Percentiles rank a stretch among this genome's conserved stretches.
phyloP scores from a whole-genome alignment of 139 green algal species.

The Chlorella sp. region DNA sequence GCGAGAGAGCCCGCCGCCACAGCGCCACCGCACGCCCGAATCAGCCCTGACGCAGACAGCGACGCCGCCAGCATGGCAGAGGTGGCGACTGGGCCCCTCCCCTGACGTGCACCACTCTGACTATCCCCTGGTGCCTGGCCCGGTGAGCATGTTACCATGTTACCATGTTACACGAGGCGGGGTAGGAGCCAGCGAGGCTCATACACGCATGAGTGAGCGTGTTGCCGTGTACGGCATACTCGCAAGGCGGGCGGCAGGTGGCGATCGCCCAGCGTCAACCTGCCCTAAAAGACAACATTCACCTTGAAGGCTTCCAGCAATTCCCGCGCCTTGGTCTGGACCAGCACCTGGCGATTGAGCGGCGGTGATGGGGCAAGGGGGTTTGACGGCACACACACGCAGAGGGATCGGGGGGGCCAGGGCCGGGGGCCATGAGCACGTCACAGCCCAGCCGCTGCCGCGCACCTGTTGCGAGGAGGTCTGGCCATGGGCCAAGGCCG shows the following conservation, averaged over 20 bases:
- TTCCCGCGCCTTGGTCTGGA: conserved; percentile 59
- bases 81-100: too few species aligned
- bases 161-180: too few species aligned
- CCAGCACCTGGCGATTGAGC: conserved; percentile 49
- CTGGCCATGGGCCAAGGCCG: conserved; percentile 32
- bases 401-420: neutral
- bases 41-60: too few species aligned
- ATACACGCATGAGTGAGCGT: too few species aligned
- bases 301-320: conserved; percentile 78
- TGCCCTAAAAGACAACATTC: conserved; percentile 68
- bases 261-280: neutral
- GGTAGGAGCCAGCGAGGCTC: too few species aligned
- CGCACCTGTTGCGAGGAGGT: conserved; percentile 5
- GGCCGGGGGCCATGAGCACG: neutral
- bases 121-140: too few species aligned
- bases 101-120: too few species aligned
- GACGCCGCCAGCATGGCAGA: conserved; percentile 9
- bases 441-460: conserved; percentile 40
- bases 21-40: neutral
- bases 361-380: conserved; percentile 24
- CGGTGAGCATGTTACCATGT: too few species aligned
- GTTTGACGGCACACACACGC: conserved; percentile 38
- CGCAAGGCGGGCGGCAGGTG: neutral
- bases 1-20: neutral
- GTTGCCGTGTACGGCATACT: too few species aligned